Percentiles rank a stretch among this genome's conserved stretches.
phyloP scores from a whole-genome alignment of 1,284 basidiomycete genomes.

The Amylostereum chailletii region DNA sequence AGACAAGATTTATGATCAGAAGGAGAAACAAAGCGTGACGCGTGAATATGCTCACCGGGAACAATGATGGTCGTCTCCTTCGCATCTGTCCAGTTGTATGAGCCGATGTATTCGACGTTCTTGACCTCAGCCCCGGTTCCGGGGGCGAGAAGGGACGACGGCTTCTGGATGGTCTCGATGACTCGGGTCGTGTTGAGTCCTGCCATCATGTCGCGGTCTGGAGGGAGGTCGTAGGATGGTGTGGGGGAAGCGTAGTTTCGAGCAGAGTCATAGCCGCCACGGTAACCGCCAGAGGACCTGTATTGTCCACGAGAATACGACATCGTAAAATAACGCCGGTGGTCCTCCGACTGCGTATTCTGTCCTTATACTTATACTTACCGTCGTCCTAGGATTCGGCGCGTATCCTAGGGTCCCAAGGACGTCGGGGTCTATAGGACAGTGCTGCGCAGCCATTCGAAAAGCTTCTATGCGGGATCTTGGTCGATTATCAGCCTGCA shows the following conservation, averaged over 20 bases:
- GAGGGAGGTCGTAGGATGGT: neutral
- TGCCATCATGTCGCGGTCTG: slow-evolving; percentile 22
- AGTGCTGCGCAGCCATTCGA: too few relatives aligned
- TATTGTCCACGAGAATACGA: neutral
- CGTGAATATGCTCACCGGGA: slow-evolving; percentile 28
- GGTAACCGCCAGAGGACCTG: neutral
- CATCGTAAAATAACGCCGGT: too few relatives aligned
- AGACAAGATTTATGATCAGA: neutral
- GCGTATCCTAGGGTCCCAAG: too few relatives aligned
- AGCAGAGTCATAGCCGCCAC: neutral
- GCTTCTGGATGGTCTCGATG: slow-evolving; percentile 18
- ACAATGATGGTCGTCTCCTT: slow-evolving; percentile 37
- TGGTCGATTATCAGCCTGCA: too few relatives aligned
- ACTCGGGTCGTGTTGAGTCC: slow-evolving; percentile 18
- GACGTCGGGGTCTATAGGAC: too few relatives aligned
- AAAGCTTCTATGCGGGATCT: too few relatives aligned
- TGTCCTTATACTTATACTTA: too few relatives aligned
- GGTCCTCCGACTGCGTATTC: too few relatives aligned
- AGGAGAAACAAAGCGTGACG: neutral
- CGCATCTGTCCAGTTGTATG: slow-evolving; percentile 39
- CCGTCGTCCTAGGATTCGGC: too few relatives aligned
- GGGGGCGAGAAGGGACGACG: slow-evolving; percentile 5
- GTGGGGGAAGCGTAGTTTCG: neutral
- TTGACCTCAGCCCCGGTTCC: slow-evolving; percentile 20
- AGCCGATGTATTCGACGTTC: slow-evolving; percentile 32